These are phyloP conservation scores for Globisporangium parvum DNA, from an alignment of 352 stramenopile genomes.

Conservation along the genomic window DNA sequence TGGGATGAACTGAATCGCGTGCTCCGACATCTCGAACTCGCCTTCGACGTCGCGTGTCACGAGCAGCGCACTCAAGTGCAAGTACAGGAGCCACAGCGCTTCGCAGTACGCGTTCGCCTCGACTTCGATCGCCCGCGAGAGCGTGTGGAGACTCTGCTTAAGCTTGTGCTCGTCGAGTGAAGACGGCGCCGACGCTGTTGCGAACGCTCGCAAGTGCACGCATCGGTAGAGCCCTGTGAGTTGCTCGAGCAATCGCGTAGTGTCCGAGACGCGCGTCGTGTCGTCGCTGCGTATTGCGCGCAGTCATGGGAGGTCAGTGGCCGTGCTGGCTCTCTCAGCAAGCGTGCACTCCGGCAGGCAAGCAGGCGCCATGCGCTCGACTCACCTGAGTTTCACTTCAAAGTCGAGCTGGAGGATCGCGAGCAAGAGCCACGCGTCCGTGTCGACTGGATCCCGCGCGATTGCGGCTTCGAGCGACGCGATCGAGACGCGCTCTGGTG, in stretches of 20 bases:
- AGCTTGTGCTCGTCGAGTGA: constrained; percentile 11
- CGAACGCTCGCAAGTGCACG: constrained; percentile 9
- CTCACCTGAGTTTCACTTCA: constrained; percentile 29
- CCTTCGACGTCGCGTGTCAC: constrained; percentile 10
- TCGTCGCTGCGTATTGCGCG: constrained; percentile 19
- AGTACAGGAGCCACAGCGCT: constrained; percentile 26
- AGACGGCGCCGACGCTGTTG: not conserved
- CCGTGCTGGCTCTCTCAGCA: too few species aligned
- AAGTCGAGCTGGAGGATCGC: constrained; percentile 44
- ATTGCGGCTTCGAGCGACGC: constrained; percentile 25
- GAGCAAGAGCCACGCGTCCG: constrained; percentile 41
- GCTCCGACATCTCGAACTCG: constrained; percentile 27
- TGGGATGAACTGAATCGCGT: constrained; percentile 24
- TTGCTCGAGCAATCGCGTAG: constrained; percentile 11
- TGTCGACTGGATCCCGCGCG: constrained; percentile 21
- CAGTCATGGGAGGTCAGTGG: not conserved
- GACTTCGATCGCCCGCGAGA: constrained; percentile 29
- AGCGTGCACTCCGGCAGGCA: too few species aligned
- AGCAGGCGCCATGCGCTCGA: too few species aligned
- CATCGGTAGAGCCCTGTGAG: constrained; percentile 14
- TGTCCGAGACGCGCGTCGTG: constrained; percentile 13
- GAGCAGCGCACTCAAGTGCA: constrained; percentile 20
- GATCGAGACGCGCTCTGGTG: not conserved
- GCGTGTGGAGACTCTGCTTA: constrained; percentile 17
- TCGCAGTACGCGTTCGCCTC: constrained; percentile 33